Conservation (phyloP, 768 basidiomycete genomes). For the Myochromella boudieri region DNA sequence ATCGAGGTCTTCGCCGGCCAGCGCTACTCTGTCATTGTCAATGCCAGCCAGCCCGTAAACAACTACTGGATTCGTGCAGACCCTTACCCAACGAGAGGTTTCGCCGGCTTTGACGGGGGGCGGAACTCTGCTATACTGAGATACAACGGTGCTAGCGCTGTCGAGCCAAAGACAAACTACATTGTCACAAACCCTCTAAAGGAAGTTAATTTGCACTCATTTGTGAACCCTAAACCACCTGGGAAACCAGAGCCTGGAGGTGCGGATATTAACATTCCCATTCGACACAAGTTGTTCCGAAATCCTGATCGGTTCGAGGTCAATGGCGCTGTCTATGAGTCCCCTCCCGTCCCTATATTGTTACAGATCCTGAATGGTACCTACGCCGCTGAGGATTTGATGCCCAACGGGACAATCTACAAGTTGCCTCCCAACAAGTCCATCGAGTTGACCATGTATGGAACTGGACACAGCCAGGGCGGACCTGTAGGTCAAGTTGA, state of each 20-base stretch:
- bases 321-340: not conserved
- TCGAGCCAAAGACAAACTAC: constrained; percentile 39
- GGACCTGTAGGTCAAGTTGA: not conserved
- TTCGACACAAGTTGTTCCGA: not conserved
- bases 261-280: not conserved
- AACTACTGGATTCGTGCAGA: constrained; percentile 53
- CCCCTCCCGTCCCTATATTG: not conserved
- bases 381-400: not conserved
- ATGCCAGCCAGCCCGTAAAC: constrained; percentile 40
- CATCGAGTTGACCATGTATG: not conserved
- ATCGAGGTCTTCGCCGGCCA: constrained; percentile 15
- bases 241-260: not conserved
- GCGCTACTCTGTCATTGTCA: constrained; percentile 37
- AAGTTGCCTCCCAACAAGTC: not conserved
- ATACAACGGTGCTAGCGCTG: constrained; percentile 40
- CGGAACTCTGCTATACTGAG: constrained; percentile 52
- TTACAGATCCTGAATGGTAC: too few relatives aligned
- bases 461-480: not conserved
- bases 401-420: not conserved
- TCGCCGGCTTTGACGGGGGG: constrained; percentile 29
- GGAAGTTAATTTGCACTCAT: constrained; percentile 4
- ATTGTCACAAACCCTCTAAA: not conserved
- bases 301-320: not conserved
- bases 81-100: constrained; percentile 13
- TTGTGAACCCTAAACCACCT: constrained; percentile 11